Base-by-base conservation (phyloP, 2,329 filamentous ascomycete species). In the Blumeria graminis region DNA sequence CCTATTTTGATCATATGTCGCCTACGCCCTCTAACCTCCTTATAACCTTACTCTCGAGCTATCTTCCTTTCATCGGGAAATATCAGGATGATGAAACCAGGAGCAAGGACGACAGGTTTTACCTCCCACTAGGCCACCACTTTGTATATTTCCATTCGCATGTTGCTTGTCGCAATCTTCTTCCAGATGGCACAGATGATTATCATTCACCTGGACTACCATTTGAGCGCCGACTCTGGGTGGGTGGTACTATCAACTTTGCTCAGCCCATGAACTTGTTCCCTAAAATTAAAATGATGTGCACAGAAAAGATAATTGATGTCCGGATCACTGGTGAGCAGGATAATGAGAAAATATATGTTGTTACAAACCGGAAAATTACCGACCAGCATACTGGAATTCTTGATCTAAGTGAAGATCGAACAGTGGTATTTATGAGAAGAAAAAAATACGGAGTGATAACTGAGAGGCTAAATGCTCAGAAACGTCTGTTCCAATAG, bases 81-180 rank as follows among this genome's bases (percentile, higher is more conserved):
- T 56, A 9, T 59, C 68, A 14, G 32, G 16, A n/a, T 51, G 18
- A 34, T n/a, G 38, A 56, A 35, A 33, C 28, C 6, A 18, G 13
- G 18, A 18, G 35, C n/a, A 56, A 56, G 36, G 22, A 28, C 22
- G 32, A 34, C 6, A 38, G 35, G 33, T 56, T 48, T 36, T 56
- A 28, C 5, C 50, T 66, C 6, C 80, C 82, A 0, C 73, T 77
- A 34, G 84, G 82, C 38, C 82, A 93, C 66, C 88, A 95, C 67
- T 74, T 94, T 38, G 79, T 90, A 61, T 93, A 93, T 71, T 95
- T 94, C 70, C 86, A 88, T 58, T 76, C 84, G 10, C 76, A 80
- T 60, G 71, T 82, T 16, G 72, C 76, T 0, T 71, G 77, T 13
- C 76, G 75, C 7, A 62, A 72, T 36, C 76, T 96, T 46, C 75